A percentile compares a stretch with the other conserved stretches of the same genome.
Evolutionary conservation across 345 rosid species (phyloP).

Genomic region (Rhodomyrtus tomentosa): DNA sequence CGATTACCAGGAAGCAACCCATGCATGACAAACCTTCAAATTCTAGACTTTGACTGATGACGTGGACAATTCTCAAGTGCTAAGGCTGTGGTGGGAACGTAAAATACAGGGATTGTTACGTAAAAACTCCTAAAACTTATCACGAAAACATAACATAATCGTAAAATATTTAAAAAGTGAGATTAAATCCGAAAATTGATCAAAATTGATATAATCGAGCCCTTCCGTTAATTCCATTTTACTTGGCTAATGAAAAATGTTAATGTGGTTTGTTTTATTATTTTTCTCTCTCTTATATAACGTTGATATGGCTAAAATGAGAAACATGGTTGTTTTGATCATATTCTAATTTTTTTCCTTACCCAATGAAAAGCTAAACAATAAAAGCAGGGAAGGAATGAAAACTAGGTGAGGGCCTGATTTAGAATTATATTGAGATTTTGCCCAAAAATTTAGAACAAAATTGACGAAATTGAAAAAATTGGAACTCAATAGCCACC

Average conservation of each 20-base stretch:
- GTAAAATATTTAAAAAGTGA: not conserved
- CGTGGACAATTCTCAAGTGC: not conserved
- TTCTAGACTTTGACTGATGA: not conserved
- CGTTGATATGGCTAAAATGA: not conserved
- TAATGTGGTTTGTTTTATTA: not conserved
- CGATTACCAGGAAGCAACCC: not conserved
- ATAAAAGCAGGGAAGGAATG: rapidly evolving
- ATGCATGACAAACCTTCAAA: not conserved
- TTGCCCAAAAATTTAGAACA: not conserved
- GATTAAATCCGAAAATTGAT: rapidly evolving
- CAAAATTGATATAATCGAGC: rapidly evolving
- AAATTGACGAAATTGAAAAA: not conserved
- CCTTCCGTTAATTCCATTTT: rapidly evolving
- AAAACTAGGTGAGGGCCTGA: not conserved
- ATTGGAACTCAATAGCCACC: not conserved
- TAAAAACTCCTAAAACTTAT: rapidly evolving
- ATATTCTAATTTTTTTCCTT: not conserved
- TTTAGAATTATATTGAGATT: not conserved
- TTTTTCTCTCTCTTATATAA: not conserved
- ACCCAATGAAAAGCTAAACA: not conserved
- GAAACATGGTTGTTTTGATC: not conserved
- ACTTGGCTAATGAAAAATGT: rapidly evolving
- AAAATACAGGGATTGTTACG: not conserved
- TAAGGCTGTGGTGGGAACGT: not conserved
- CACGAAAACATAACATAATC: too few species aligned